A percentile compares a stretch with the other conserved stretches of the same genome.
Conservation (phyloP, 2,329 filamentous ascomycete species). For the Diatrype stigma region DNA sequence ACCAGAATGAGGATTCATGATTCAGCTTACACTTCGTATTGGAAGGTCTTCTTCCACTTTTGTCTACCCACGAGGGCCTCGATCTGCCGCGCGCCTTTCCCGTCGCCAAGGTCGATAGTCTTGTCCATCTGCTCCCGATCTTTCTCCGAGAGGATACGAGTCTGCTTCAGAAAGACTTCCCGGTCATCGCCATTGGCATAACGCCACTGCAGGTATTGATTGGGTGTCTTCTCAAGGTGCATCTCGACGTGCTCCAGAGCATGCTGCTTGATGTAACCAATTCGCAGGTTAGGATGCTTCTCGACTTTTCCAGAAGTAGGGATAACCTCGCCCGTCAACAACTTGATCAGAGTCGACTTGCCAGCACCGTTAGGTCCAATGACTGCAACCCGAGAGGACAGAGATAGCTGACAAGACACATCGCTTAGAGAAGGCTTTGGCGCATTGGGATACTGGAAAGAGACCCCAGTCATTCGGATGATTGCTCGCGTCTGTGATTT, state of each 20-base stretch:
- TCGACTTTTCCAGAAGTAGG: conserved; percentile 83
- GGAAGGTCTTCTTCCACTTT: conserved; percentile 98
- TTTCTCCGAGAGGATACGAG: conserved; percentile 77
- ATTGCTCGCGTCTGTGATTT: conserved; percentile 94
- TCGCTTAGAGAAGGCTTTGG: conserved; percentile 83
- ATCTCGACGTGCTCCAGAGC: conserved; percentile 98
- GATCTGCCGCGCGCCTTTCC: conserved; percentile 70
- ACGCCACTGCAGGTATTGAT: conserved; percentile 98
- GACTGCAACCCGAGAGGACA: conserved; percentile 92
- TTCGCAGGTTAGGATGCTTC: conserved; percentile 97
- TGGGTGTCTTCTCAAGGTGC: conserved; percentile 98
- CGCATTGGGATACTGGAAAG: conserved; percentile 88
- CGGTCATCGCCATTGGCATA: conserved; percentile 96
- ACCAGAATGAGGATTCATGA: not conserved
- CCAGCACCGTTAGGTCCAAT: conserved; percentile 97
- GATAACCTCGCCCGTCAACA: conserved; percentile 88
- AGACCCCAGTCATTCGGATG: conserved; percentile 87
- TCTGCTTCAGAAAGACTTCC: conserved; percentile 97
- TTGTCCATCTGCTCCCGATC: conserved; percentile 92
- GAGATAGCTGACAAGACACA: conserved; percentile 79
- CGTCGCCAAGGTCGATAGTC: conserved; percentile 78
- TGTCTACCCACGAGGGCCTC: conserved; percentile 92
- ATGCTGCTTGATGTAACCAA: conserved; percentile 99
- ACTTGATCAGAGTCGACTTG: conserved; percentile 97
- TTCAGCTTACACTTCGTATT: conserved; percentile 79